Evolutionary conservation across 2,329 filamentous ascomycete species (phyloP), one percentile per base, ranked within the genome.

Genomic region (Cytospora piceicola): DNA sequence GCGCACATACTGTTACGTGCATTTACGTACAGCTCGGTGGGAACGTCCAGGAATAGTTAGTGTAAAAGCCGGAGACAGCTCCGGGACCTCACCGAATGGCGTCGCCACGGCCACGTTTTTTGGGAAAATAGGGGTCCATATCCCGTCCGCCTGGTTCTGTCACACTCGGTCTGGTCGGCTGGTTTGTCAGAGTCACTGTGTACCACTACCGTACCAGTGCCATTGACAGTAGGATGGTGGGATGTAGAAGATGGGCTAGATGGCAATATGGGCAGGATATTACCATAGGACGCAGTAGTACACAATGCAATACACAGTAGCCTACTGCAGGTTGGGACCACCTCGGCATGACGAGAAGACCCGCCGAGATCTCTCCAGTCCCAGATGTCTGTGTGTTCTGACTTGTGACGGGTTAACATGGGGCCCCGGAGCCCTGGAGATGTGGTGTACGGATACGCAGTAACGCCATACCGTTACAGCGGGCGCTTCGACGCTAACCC

Each of bases 21-120:
- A 49, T n/a, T 66, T 66, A 66, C 64, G 64, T 66, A 66, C 56
- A 58, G 46, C 34, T 64, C 64, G 64, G 64, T 11, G 61, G 46
- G 55, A 53, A 51, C 60, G 32, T 34, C 64, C 64, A 58, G 52
- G 64, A 42, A 32, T 29, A 39, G 52, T 54, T 42, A 42, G 39
- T 20, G 39, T 46, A 20, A 17, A 60, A 42, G 22, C 22, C 32
- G 55, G 39, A 56, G 39, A 36, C 57, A 57, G 56, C 36, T 64
- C 61, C 64, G 61, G 64, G 51, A 66, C 58, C 34, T 59, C 42
- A 49, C 64, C 64, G 64, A 66, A 55, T 53, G 46, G 36, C 15
- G 56, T 39, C 34, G 12, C 52, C 57, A 27, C 14, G 56, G 61
- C 64, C 64, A 66, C 64, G 64, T 66, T 66, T 66, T 66, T 57